Conservation (phyloP, 2,329 filamentous ascomycete species). For the Arthrobotrys sinensis region DNA sequence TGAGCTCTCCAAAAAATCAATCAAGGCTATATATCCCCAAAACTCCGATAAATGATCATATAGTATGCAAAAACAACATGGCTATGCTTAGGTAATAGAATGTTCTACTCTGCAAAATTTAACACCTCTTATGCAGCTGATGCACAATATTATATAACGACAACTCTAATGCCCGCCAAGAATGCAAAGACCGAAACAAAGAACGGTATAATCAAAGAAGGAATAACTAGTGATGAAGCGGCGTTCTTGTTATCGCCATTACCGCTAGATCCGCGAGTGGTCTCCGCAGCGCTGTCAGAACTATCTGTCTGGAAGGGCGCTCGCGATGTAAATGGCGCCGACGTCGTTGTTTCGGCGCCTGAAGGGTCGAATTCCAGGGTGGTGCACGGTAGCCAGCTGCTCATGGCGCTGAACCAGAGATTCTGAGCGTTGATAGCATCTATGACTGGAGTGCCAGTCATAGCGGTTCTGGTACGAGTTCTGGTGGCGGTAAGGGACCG, state of each 20-base stretch:
- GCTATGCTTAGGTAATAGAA: not conserved
- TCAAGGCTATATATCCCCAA: not conserved
- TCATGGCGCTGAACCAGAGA: conserved; percentile 55
- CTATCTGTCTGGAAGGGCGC: conserved; percentile 33
- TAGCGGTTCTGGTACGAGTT: conserved; percentile 1
- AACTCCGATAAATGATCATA: conserved; percentile 15
- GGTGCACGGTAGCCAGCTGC: conserved; percentile 53
- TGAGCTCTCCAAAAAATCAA: too few species aligned
- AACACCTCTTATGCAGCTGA: conserved; percentile 11
- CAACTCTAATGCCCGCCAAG: conserved; percentile 19
- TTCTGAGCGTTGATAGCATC: conserved; percentile 52
- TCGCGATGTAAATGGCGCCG: conserved; percentile 34
- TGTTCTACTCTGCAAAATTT: not conserved
- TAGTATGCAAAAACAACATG: not conserved
- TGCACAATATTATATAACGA: conserved; percentile 24
- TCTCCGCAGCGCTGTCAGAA: not conserved
- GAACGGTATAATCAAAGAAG: conserved; percentile 34
- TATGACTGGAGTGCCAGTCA: conserved; percentile 35
- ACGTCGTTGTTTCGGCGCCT: conserved; percentile 14
- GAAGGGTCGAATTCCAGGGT: conserved; percentile 32
- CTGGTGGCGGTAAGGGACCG: conserved; percentile 25
- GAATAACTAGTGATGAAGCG: conserved; percentile 20
- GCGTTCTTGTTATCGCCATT: conserved; percentile 25
- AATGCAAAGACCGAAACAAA: conserved; percentile 48
- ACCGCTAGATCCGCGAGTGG: not conserved